Percentiles rank a stretch among this genome's conserved stretches.
phyloP scores from a whole-genome alignment of 139 green algal species.

The Yamagishiella unicocca region DNA sequence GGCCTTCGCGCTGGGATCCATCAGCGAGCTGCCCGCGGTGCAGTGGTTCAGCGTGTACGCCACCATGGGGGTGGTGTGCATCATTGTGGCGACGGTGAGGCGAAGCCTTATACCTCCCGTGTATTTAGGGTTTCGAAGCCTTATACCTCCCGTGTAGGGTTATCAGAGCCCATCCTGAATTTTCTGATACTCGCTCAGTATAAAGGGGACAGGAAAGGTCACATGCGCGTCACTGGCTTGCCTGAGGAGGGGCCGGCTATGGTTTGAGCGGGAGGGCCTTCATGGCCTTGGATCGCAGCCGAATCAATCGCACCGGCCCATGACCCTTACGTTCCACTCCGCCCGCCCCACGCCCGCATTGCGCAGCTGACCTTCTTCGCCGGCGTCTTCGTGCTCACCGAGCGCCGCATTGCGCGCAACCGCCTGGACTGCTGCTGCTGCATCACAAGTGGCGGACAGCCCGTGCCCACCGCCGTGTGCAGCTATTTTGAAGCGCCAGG shows the following conservation, averaged over 20 bases:
- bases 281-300: too few relatives aligned
- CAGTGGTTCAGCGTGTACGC: slow-evolving; percentile 46
- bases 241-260: too few relatives aligned
- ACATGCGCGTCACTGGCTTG: too few relatives aligned
- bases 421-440: slow-evolving; percentile 61
- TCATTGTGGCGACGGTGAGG: slow-evolving; percentile 29
- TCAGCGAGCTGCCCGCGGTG: slow-evolving; percentile 48
- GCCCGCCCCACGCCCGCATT: not conserved
- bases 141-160: too few relatives aligned
- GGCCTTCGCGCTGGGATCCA: slow-evolving; percentile 56
- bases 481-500: not conserved
- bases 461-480: not conserved
- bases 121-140: too few relatives aligned
- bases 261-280: too few relatives aligned
- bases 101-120: too few relatives aligned
- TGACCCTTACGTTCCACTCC: not conserved
- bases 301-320: too few relatives aligned
- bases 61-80: slow-evolving; percentile 4
- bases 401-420: slow-evolving; percentile 52
- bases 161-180: too few relatives aligned
- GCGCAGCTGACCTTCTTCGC: slow-evolving; percentile 55
- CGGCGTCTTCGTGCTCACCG: slow-evolving; percentile 52
- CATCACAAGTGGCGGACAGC: not conserved
- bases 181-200: too few relatives aligned
- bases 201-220: not conserved